Evolutionary conservation across 345 rosid species (phyloP), one percentile per base, ranked within the genome.

Genomic region (Orychophragmus violaceus): DNA sequence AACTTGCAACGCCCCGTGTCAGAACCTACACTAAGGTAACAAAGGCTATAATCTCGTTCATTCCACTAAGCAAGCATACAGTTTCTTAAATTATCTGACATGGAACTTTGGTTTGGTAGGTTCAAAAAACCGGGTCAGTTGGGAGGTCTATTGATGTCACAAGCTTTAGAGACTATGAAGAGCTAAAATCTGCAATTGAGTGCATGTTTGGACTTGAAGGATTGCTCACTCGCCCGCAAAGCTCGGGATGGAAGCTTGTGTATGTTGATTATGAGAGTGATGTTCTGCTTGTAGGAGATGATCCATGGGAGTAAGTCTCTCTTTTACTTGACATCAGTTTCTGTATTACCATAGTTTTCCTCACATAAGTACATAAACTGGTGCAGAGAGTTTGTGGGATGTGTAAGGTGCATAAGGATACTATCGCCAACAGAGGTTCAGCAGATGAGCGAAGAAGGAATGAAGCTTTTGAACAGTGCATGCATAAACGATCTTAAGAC

Each of bases 391-490:
- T 95, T 95, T 49, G 96, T 91, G 24, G 91, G 97, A 32, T 94
- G 97, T 16, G 99, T 91, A n/a, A 91, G 91, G 28, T 91, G 99
- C 84, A 91, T 95, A 77, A 84, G 99, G 80, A 95, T 95, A 60
- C 77, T 95, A 46, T 95, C 99, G 0, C 99, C 99, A 32, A 74
- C 86, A 32, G 99, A 91, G 76, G 99, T 91, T 60, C 87, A 91
- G 84, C 95, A 95, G 82, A 91, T 95, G 99, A 95, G 97, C 28
- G 97, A 95, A 79, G 99, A 91, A 62, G 99, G 99, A 32, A 89
- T 91, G 96, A 84, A 87, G 85, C 96, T 95, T 70, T 85, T 91
- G 54, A 85, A 83, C 83, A 79, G 80, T 54, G 92, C 89, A 0
- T 77, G 84, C 27, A 66, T 78, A 24, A 86, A 80, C 46, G 86